Percentiles rank a stretch among this genome's conserved stretches.
phyloP scores from a whole-genome alignment of 2,329 filamentous ascomycete genomes.

The Penicillium sp. region DNA sequence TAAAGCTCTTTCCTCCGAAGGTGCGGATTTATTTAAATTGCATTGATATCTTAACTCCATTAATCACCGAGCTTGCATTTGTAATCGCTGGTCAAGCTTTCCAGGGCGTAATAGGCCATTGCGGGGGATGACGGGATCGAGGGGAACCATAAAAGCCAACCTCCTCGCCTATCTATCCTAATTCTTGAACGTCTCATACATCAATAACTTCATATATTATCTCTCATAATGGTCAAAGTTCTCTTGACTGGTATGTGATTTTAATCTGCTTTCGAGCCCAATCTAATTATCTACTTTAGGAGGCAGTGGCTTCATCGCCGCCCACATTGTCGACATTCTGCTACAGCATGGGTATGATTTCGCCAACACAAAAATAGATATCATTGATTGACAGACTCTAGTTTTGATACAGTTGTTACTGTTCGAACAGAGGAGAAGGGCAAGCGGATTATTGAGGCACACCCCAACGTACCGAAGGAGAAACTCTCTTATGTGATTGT shows the following conservation, averaged over 20 bases:
- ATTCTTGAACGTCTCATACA: background rate
- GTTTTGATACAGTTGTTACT: conserved; percentile 61
- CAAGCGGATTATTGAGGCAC: conserved; percentile 56
- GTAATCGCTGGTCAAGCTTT: conserved; percentile 11
- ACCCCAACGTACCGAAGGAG: conserved; percentile 51
- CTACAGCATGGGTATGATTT: conserved; percentile 48
- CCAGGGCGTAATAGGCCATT: background rate
- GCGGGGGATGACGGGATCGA: conserved; percentile 22
- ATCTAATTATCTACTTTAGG: conserved; percentile 36
- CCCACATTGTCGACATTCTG: conserved; percentile 60
- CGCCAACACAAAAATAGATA: too few species aligned
- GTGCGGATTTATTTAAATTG: background rate
- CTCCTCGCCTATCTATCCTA: background rate
- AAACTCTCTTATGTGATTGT: conserved; percentile 66
- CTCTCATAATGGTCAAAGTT: conserved; percentile 37
- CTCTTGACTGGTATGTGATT: conserved; percentile 33
- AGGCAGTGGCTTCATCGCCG: conserved; percentile 64
- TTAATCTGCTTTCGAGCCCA: conserved; percentile 32
- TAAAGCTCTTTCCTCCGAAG: background rate
- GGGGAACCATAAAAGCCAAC: conserved; percentile 19
- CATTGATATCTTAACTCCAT: background rate
- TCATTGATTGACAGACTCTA: conserved; percentile 20
- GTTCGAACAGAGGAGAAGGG: conserved; percentile 62
- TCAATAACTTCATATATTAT: background rate
- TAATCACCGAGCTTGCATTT: conserved; percentile 8